Percentiles rank a stretch among this genome's conserved stretches.
These are phyloP conservation scores for Pestalotiopsis sp. DNA, from an alignment of 2,329 filamentous ascomycete species.

Conservation along the genomic window DNA sequence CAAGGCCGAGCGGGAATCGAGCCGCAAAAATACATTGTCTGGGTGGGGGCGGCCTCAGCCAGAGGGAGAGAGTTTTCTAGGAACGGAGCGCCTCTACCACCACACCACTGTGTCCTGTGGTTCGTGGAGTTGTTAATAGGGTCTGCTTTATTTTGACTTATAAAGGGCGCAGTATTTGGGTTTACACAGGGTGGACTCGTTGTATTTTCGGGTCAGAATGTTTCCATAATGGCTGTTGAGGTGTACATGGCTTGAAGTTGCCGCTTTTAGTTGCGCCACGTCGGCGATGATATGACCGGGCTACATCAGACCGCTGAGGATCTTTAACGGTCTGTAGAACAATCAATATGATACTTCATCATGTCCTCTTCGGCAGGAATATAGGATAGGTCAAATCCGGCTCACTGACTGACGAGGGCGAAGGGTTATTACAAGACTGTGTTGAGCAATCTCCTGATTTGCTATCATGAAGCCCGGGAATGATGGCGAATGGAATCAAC, in stretches of 20 bases:
- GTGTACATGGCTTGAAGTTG: background rate
- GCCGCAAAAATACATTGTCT: background rate
- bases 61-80: background rate
- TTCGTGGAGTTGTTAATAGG: background rate
- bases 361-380: too few species aligned
- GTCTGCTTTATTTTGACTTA: background rate
- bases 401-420: too few species aligned
- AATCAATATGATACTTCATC: too few species aligned
- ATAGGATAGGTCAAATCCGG: too few species aligned
- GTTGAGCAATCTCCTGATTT: too few species aligned
- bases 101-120: background rate
- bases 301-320: background rate
- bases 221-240: background rate
- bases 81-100: background rate
- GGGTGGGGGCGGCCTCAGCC: background rate
- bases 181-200: background rate
- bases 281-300: too few species aligned
- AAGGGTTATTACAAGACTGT: too few species aligned
- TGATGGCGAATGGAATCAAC: too few species aligned
- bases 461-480: too few species aligned
- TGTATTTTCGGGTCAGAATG: background rate
- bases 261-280: background rate
- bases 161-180: background rate
- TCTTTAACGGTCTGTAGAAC: background rate
- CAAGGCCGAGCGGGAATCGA: background rate